Percentiles rank a stretch among this genome's conserved stretches.
These are phyloP conservation scores for Pleoardoris graminearum DNA, from an alignment of 2,329 filamentous ascomycete species.

Conservation along the genomic window DNA sequence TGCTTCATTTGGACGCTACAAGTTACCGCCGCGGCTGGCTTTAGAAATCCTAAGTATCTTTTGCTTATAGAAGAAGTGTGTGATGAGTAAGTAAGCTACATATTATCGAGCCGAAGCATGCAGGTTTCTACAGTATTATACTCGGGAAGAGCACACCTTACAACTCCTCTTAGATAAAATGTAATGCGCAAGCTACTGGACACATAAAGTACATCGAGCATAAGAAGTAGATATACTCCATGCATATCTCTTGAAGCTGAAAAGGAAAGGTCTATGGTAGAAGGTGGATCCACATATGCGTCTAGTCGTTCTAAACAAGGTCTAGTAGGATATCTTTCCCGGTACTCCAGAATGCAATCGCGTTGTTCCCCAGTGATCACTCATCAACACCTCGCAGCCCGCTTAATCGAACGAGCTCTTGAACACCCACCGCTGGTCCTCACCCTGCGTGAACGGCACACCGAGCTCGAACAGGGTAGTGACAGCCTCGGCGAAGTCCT, in stretches of 20 bases:
- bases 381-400: not conserved
- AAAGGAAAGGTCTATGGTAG: constrained; percentile 22
- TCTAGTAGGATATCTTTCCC: constrained; percentile 39
- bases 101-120: too few species aligned
- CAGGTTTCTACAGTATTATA: too few species aligned
- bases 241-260: not conserved
- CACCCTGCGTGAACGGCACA: constrained; percentile 73
- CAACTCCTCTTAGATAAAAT: too few species aligned
- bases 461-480: constrained; percentile 89
- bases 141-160: too few species aligned
- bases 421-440: constrained; percentile 51
- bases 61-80: too few species aligned
- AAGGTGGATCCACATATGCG: not conserved
- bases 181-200: not conserved
- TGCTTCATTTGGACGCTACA: too few species aligned
- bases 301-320: constrained; percentile 10
- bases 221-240: not conserved
- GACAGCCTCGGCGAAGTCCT: constrained; percentile 81
- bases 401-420: constrained; percentile 49
- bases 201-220: constrained; percentile 9
- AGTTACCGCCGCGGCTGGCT: too few species aligned
- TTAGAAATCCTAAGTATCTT: too few species aligned
- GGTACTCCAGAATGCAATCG: constrained; percentile 17
- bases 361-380: not conserved
- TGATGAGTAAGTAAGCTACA: too few species aligned